Base-by-base conservation (phyloP, 2,329 filamentous ascomycete species). In the Exophiala oligosperma region DNA sequence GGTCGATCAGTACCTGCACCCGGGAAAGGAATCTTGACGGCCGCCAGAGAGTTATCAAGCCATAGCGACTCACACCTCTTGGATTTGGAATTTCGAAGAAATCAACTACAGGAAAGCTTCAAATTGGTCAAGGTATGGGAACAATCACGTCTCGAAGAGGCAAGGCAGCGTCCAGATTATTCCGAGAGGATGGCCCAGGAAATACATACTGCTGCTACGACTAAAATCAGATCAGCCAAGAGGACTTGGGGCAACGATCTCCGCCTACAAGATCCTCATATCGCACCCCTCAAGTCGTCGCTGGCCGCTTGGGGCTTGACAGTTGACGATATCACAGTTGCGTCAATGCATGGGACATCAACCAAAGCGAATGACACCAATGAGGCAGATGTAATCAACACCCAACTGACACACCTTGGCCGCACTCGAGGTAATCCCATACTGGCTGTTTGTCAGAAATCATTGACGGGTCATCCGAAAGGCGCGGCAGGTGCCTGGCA, bases 281-380 rank as follows among this genome's bases (percentile, higher is more conserved):
- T 76, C 23, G 68, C 73, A 6, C 73, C 74, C 1, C 52, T 77
- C n/a, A 66, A 70, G 2, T 72, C 65, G 11, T 68, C 73, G 1
- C 66, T 77, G 0, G 70, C 73, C 2, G 65, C 66, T 2, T 77
- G 72, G 72, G 69, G 69, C 23, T 61, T 77, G 1, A 70, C 69
- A 0, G 64, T 74, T 26, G 71, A 77, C 58, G 75, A 78, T 52
- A 60, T 78, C 21, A 57, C 61, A 9, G 69, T 77, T 4, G 72
- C 68, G 1, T 74, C 69, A 0, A 62, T 77, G 9, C 75, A 77
- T 59, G 74, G 74, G n/a, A 78, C 74, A 2, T 74, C 71, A 1
- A 77, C 76, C 0, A 57, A 64, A 9, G 66, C 66, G 40, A 75
- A 76, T 62, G 75, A 77, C n/a, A 65, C 65, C 44, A 77, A 77